phyloP scores from a whole-genome alignment of 139 green algal species.

The Chlorella sorokiniana region DNA sequence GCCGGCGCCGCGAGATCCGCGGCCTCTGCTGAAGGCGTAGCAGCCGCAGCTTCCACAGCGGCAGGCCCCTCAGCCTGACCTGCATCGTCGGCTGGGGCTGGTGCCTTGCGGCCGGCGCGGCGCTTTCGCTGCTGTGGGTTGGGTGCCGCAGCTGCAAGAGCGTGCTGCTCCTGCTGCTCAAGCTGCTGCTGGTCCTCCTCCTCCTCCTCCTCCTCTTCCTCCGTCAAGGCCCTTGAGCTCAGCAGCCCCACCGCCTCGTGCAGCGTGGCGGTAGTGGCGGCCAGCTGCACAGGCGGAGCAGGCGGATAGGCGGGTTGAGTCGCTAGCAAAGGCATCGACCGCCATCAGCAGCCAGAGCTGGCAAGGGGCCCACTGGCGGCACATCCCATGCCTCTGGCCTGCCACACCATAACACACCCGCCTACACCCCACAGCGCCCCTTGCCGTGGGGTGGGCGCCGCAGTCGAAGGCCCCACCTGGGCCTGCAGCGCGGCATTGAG shows the following conservation, averaged over 20 bases:
- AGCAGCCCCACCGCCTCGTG: neutral
- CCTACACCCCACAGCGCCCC: neutral
- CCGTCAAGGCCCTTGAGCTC: no score
- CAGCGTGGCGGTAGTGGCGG: neutral
- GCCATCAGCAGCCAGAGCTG: neutral
- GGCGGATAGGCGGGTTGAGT: no score
- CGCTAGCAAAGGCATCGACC: neutral
- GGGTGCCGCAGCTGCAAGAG: no score
- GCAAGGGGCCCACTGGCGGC: neutral
- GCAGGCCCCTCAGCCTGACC: no score
- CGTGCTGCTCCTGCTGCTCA: neutral
- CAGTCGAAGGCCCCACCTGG: neutral
- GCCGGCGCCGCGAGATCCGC: no score
- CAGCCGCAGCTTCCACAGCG: no score
- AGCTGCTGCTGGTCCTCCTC: neutral
- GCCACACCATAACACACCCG: neutral
- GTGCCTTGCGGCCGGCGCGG: no score
- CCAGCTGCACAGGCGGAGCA: neutral
- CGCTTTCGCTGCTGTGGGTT: no score
- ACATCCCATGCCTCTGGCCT: neutral
- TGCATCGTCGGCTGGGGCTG: no score
- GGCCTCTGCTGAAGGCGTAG: no score
- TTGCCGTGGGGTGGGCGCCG: neutral
- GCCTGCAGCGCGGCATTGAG: neutral
- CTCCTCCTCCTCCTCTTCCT: neutral